Percentiles rank a stretch among this genome's conserved stretches.
phyloP scores from a whole-genome alignment of 1,284 basidiomycete genomes.

The Apiotrichum sp. region DNA sequence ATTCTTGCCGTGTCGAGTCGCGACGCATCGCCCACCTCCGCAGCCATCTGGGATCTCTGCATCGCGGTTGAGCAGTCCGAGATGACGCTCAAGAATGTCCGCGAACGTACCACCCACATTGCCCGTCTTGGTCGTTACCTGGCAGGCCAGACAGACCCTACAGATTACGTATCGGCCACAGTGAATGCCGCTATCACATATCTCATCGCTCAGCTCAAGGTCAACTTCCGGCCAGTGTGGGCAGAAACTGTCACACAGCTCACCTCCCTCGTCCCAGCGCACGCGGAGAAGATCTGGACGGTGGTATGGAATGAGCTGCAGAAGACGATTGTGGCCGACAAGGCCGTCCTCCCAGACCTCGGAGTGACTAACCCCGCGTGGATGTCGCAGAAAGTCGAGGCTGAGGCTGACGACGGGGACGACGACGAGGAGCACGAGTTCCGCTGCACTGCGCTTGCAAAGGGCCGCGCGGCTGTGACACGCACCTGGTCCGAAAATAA shows the following conservation, averaged over 20 bases:
- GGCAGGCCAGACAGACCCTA: constrained; percentile 15
- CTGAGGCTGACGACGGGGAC: constrained; percentile 9
- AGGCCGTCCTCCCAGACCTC: constrained; percentile 24
- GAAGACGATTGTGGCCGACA: constrained; percentile 30
- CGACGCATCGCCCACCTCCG: constrained; percentile 11
- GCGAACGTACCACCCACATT: constrained; percentile 73
- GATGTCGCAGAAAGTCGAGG: constrained; percentile 15
- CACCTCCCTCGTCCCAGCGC: constrained; percentile 55
- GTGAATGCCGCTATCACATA: constrained; percentile 23
- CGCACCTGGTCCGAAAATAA: constrained; percentile 25
- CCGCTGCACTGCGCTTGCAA: constrained; percentile 35
- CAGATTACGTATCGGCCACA: constrained; percentile 8
- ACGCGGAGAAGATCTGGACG: constrained; percentile 66
- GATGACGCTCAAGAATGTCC: constrained; percentile 66
- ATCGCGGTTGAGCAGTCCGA: constrained; percentile 67
- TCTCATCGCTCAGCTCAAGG: constrained; percentile 64
- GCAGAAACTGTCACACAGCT: constrained; percentile 68
- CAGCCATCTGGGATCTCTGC: constrained; percentile 55
- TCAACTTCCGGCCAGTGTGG: constrained; percentile 85
- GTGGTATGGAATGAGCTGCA: constrained; percentile 61
- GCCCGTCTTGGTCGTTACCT: constrained; percentile 32
- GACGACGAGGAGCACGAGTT: constrained; percentile 38
- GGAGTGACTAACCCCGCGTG: constrained; percentile 32
- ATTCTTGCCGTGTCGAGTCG: constrained; percentile 32
- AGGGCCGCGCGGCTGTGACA: constrained; percentile 13